Conservation (phyloP, 2,329 filamentous ascomycete genomes). For the Thelonectria blattea region DNA sequence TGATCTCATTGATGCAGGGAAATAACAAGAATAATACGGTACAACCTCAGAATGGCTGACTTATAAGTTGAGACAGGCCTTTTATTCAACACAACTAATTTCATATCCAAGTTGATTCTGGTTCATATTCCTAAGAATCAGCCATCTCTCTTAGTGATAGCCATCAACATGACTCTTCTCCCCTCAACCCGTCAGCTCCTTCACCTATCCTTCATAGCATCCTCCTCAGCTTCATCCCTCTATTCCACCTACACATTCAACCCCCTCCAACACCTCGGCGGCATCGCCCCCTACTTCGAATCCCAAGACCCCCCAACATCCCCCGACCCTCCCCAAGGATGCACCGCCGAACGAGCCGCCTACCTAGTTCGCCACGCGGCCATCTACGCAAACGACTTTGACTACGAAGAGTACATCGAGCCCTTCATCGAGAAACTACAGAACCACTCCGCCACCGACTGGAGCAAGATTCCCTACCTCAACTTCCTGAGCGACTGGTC, state of each 20-base stretch:
- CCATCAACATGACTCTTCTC: background rate
- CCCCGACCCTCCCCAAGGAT: slow-evolving; percentile 53
- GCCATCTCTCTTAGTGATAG: too few relatives aligned
- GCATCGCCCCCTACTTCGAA: slow-evolving; percentile 65
- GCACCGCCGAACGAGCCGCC: slow-evolving; percentile 56
- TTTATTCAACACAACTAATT: background rate
- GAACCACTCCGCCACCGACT: slow-evolving; percentile 62
- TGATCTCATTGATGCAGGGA: background rate
- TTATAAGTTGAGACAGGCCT: background rate
- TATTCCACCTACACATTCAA: slow-evolving; percentile 59
- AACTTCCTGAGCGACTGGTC: slow-evolving; percentile 64
- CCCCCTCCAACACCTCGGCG: slow-evolving; percentile 59
- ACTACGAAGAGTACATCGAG: slow-evolving; percentile 63
- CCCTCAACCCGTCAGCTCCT: background rate
- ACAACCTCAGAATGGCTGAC: too few relatives aligned
- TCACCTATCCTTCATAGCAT: background rate
- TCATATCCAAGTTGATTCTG: too few relatives aligned
- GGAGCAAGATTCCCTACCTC: slow-evolving; percentile 60
- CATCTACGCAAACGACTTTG: slow-evolving; percentile 65
- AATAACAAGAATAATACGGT: background rate
- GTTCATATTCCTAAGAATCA: too few relatives aligned
- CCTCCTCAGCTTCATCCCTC: slow-evolving; percentile 33
- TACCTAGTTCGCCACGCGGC: slow-evolving; percentile 66
- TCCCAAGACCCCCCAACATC: slow-evolving; percentile 52
- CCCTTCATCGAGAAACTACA: slow-evolving; percentile 63